Percentiles rank a stretch among this genome's conserved stretches.
Evolutionary conservation across 257 asterid species (phyloP).

Genomic region (Gynochthodes officinalis): DNA sequence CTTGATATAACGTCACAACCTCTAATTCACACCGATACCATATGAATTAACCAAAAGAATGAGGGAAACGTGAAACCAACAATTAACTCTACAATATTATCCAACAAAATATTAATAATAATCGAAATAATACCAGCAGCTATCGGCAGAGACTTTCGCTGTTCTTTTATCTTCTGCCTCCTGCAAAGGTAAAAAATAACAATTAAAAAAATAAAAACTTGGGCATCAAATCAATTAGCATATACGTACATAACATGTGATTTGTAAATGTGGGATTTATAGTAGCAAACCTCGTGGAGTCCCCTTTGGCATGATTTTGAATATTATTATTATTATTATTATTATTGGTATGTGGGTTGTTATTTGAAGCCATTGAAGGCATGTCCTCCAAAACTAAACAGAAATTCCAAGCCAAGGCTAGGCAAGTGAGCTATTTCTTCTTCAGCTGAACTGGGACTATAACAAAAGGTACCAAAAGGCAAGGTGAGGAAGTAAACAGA

Average conservation of each 20-base stretch:
- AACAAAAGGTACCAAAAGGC: no score
- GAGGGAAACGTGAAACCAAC: not conserved
- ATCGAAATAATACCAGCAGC: slow-evolving; percentile 52
- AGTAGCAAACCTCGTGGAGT: slow-evolving; percentile 40
- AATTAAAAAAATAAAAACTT: no score
- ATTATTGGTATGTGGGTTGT: slow-evolving; percentile 24
- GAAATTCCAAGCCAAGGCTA: no score
- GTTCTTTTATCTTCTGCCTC: slow-evolving; percentile 60
- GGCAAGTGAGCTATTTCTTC: no score
- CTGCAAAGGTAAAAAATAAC: slow-evolving; percentile 31
- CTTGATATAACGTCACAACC: not conserved
- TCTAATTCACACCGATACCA: not conserved
- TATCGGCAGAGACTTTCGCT: slow-evolving; percentile 69
- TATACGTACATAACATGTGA: not conserved
- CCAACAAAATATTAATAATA: not conserved
- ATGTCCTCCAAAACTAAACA: slow-evolving; percentile 18
- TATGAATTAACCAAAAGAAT: not conserved
- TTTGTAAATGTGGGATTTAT: no score
- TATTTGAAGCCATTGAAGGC: slow-evolving; percentile 66
- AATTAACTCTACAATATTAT: not conserved
- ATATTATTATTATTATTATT: slow-evolving; percentile 21
- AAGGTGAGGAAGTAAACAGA: no score
- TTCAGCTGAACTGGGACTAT: no score
- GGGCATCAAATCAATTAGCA: not conserved
- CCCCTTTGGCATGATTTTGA: slow-evolving; percentile 37